Percentiles rank a stretch among this genome's conserved stretches.
phyloP scores from a whole-genome alignment of 305 asterid species.

The Fraxinus paxiana region DNA sequence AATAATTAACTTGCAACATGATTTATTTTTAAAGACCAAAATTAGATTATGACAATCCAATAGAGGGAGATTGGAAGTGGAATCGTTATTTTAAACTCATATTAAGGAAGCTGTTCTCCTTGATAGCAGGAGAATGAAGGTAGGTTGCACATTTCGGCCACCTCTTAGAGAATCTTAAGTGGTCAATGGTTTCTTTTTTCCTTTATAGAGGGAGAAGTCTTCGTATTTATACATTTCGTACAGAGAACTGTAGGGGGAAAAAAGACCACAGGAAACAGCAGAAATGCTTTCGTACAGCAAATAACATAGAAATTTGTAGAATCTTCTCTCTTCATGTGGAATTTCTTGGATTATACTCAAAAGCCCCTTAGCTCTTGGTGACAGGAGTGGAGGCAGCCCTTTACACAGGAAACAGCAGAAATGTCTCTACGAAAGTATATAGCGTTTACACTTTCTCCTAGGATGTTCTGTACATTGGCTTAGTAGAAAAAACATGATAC shows the following conservation, averaged over 20 bases:
- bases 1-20: neutral
- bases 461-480: neutral
- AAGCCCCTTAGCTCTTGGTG: neutral
- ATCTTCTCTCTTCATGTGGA: neutral
- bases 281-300: neutral
- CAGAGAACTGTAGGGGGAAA: neutral
- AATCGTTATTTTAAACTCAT: neutral
- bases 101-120: neutral
- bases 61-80: neutral
- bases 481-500: constrained; percentile 25
- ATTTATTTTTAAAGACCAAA: neutral
- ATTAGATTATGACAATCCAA: neutral
- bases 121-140: neutral
- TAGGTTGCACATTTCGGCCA: neutral
- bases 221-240: neutral
- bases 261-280: neutral
- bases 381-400: neutral
- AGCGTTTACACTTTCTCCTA: neutral
- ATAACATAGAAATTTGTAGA: neutral
- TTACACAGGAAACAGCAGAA: neutral
- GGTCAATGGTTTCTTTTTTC: neutral
- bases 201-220: neutral
- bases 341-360: neutral
- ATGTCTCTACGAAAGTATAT: neutral
- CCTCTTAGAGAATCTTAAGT: neutral